Evolutionary conservation across 2,329 filamentous ascomycete genomes (phyloP).

Genomic region (Zymoseptoria pseudotritici): DNA sequence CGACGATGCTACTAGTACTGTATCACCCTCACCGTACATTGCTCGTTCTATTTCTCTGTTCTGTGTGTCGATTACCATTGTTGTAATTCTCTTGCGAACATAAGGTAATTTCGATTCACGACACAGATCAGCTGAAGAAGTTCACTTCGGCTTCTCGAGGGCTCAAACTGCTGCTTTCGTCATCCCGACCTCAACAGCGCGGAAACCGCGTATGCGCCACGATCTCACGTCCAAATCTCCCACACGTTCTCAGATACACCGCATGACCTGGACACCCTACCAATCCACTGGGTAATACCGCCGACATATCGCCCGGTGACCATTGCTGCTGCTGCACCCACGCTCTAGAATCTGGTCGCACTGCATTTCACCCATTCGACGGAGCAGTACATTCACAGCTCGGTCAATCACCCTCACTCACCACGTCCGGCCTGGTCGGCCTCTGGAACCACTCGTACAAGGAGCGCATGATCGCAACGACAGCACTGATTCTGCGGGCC

Average conservation of each 20-base stretch:
- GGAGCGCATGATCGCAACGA: constrained; percentile 19
- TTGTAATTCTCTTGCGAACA: background rate
- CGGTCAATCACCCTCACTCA: background rate
- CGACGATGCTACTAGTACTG: background rate
- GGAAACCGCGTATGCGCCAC: background rate
- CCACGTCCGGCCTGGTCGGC: constrained; percentile 24
- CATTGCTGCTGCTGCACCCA: background rate
- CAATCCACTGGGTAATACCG: background rate
- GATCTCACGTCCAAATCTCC: background rate
- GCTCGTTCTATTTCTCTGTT: background rate
- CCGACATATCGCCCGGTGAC: background rate
- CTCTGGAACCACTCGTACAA: constrained; percentile 5
- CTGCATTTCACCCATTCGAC: constrained; percentile 3
- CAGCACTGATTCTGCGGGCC: constrained; percentile 12
- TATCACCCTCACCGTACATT: background rate
- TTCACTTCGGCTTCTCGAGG: background rate
- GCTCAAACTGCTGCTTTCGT: background rate
- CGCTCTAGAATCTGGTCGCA: background rate
- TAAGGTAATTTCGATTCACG: background rate
- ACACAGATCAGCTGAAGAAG: background rate
- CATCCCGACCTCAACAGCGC: background rate
- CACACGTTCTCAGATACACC: background rate
- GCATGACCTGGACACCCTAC: background rate
- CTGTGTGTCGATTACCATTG: background rate
- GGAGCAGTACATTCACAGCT: background rate